Evolutionary conservation across 345 rosid species (phyloP), one percentile per base, ranked within the genome.

Genomic region (Melastoma malabathricum): DNA sequence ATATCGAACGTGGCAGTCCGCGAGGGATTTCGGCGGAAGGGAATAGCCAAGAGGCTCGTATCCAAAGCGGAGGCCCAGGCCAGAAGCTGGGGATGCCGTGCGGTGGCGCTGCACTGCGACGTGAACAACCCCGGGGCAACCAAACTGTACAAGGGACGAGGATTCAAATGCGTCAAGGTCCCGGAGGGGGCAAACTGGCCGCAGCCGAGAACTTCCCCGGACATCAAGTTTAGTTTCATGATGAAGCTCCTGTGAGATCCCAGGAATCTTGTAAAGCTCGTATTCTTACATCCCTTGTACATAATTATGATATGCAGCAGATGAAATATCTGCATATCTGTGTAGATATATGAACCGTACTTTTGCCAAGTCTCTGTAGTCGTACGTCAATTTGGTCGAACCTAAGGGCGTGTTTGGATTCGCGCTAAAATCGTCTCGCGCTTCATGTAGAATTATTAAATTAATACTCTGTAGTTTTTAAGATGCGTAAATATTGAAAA

Each of bases 111-210:
- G 77, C 98, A 87, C 56, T 87, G 95, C 39, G 96, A 92, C 60
- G 58, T 68, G 48, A 81, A 63, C 66, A 92, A 87, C 52, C 75
- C 72, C 0, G 86, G 86, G 17, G 96, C 98, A 0, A 60, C 64
- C 12, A 84, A 75, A 64, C 75, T 92, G 54, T 87, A 92, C 73
- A 74, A 59, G 71, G 76, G 77, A 54, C 88, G 72, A 67, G 89
- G 95, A 49, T 87, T 75, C 64, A 82, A 69, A 64, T 68, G 71
- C 60, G 69, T 92, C 12, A 77, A 74, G 71, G 85, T 79, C 44
- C 90, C 96, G 0, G 86, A 77, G 59, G 88, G 90, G 50, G 93
- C 95, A 13, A 77, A 68, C 52, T 87, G 95, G 95, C 96, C 96
- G 1, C 65, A 63, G 45, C 98, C 93, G 0, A 81, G 58, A 74